These are phyloP conservation scores for Chytriomyces sp. DNA, from an alignment of 192 early-diverging fungal genomes.

Conservation along the genomic window DNA sequence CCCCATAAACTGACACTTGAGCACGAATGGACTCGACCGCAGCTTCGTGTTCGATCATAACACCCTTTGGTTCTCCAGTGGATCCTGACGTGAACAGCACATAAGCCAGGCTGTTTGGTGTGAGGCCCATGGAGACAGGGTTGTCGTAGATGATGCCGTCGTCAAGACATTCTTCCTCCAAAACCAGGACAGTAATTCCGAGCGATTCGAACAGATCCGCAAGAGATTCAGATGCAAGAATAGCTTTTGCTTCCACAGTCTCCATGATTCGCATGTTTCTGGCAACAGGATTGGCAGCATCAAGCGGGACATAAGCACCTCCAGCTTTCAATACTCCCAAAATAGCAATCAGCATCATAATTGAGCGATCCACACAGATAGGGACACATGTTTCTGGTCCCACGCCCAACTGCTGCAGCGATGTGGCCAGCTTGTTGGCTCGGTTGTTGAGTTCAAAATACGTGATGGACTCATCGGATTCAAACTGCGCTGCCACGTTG, in stretches of 20 bases:
- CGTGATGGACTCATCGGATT: too few relatives aligned
- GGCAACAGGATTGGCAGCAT: constrained; percentile 27
- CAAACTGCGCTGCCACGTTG: too few relatives aligned
- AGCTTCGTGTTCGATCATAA: constrained; percentile 34
- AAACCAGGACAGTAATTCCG: background rate
- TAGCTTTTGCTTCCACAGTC: background rate
- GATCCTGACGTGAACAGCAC: constrained; percentile 53
- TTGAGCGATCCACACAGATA: constrained; percentile 18
- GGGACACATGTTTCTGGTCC: background rate
- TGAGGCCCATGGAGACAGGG: background rate
- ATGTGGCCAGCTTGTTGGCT: constrained; percentile 32
- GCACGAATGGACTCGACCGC: background rate
- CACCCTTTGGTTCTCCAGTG: constrained; percentile 50
- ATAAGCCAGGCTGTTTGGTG: constrained; percentile 32
- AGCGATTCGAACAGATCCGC: too few relatives aligned
- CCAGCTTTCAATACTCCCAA: constrained; percentile 45
- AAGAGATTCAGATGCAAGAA: too few relatives aligned
- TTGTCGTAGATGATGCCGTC: background rate
- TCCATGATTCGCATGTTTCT: constrained; percentile 39
- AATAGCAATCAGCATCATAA: constrained; percentile 27
- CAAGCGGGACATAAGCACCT: constrained; percentile 42
- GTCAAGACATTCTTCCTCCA: background rate
- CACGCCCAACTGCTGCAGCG: too few relatives aligned
- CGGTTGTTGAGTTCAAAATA: constrained; percentile 41
- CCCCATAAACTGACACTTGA: too few relatives aligned